Evolutionary conservation across 2,329 filamentous ascomycete species (phyloP).

Genomic region (Stemphylium vesicarium): DNA sequence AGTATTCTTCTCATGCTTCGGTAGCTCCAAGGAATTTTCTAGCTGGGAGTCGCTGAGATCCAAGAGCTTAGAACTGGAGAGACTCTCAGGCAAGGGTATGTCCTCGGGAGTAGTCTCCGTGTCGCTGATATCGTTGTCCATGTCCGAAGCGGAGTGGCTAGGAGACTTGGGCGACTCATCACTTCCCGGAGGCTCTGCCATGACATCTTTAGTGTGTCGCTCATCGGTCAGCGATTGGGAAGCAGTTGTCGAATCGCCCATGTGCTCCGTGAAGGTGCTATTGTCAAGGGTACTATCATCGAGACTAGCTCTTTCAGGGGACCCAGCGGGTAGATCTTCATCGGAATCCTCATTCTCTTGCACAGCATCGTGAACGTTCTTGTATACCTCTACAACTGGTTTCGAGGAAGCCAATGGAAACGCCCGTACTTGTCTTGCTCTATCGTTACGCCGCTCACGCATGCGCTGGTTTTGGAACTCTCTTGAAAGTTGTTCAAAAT

Average conservation of each 20-base stretch:
- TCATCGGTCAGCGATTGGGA: slow-evolving; percentile 46
- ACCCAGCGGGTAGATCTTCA: slow-evolving; percentile 60
- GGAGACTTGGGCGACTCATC: slow-evolving; percentile 34
- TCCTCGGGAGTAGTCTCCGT: slow-evolving; percentile 75
- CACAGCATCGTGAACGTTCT: slow-evolving; percentile 90
- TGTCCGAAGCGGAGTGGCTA: slow-evolving; percentile 58
- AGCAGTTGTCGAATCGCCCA: slow-evolving; percentile 37
- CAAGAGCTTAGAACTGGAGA: slow-evolving; percentile 58
- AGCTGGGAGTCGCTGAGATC: slow-evolving; percentile 61
- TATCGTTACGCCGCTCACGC: slow-evolving; percentile 82
- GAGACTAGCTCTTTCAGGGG: slow-evolving; percentile 41
- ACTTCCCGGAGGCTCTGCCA: slow-evolving; percentile 27
- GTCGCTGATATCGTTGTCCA: slow-evolving; percentile 65
- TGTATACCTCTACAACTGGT: slow-evolving; percentile 94
- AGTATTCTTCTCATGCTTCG: slow-evolving; percentile 91
- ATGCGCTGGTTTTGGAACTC: slow-evolving; percentile 96
- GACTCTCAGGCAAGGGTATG: slow-evolving; percentile 67
- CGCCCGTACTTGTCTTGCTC: slow-evolving; percentile 75
- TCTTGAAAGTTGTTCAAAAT: slow-evolving; percentile 94
- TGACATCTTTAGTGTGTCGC: slow-evolving; percentile 25
- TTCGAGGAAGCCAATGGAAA: slow-evolving; percentile 93
- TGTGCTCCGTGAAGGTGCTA: slow-evolving; percentile 43
- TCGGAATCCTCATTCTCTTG: slow-evolving; percentile 74
- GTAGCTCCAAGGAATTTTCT: slow-evolving; percentile 74
- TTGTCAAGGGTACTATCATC: slow-evolving; percentile 48